Evolutionary conservation across 495 filamentous ascomycete genomes (phyloP).

Genomic region (Jackrogersella minutella): DNA sequence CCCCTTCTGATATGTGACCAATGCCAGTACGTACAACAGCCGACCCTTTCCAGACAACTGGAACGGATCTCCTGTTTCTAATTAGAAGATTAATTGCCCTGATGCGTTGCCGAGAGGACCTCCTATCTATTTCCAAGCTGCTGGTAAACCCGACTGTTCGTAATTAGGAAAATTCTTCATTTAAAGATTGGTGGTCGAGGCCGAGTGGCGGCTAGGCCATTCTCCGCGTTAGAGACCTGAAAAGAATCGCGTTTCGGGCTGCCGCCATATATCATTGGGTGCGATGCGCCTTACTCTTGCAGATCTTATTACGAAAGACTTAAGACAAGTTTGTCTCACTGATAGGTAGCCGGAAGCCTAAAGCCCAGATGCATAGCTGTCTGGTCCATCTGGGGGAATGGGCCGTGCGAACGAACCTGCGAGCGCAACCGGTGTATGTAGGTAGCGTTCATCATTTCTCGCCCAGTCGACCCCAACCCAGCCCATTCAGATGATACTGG

Average conservation of each 20-base stretch:
- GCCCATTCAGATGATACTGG: slow-evolving; percentile 17
- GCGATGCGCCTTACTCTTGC: slow-evolving; percentile 19
- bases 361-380: slow-evolving; percentile 29
- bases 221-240: not conserved
- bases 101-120: slow-evolving; percentile 27
- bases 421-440: slow-evolving; percentile 26
- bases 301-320: slow-evolving; percentile 35
- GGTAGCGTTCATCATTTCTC: slow-evolving; percentile 24
- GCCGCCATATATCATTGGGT: slow-evolving; percentile 12
- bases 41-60: slow-evolving; percentile 28
- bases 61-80: slow-evolving; percentile 21
- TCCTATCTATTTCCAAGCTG: slow-evolving; percentile 30
- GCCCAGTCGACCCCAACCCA: slow-evolving; percentile 37
- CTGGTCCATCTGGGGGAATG: no score
- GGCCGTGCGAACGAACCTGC: slow-evolving; percentile 9
- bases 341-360: slow-evolving; percentile 19
- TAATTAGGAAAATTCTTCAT: not conserved
- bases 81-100: slow-evolving; percentile 32
- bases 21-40: slow-evolving; percentile 22
- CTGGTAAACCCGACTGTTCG: slow-evolving; percentile 16
- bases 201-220: not conserved
- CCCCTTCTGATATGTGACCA: slow-evolving; percentile 30
- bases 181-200: not conserved
- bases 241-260: slow-evolving; percentile 11
- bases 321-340: slow-evolving; percentile 28